A percentile compares a stretch with the other conserved stretches of the same genome.
These are phyloP conservation scores for Fusarium sp. DNA, from an alignment of 2,329 filamentous ascomycete species.

Conservation along the genomic window DNA sequence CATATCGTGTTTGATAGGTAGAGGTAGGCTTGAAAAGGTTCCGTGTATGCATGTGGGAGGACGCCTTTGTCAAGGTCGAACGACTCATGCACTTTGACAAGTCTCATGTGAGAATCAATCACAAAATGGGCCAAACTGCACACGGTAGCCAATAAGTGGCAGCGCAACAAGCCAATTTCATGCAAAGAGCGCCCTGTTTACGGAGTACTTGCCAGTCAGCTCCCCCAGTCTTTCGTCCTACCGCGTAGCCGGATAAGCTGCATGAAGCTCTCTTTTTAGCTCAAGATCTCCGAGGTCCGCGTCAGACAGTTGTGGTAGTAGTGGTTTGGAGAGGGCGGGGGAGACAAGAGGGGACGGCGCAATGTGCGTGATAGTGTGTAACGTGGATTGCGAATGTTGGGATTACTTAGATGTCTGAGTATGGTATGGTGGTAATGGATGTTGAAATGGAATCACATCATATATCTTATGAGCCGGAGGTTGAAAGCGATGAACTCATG, in stretches of 20 bases:
- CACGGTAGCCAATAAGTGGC: not conserved
- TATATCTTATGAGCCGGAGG: not conserved
- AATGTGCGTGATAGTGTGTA: slow-evolving; percentile 18
- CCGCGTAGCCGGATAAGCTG: slow-evolving; percentile 21
- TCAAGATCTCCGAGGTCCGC: slow-evolving; percentile 16
- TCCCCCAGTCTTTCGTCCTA: not conserved
- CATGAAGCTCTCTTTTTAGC: slow-evolving; percentile 18
- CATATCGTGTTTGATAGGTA: not conserved
- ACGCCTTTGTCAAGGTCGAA: not conserved
- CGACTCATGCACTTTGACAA: slow-evolving; percentile 3
- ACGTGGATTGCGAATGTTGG: not conserved
- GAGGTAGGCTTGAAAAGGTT: not conserved
- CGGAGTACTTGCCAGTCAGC: not conserved
- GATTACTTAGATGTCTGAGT: not conserved
- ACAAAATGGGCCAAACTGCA: not conserved
- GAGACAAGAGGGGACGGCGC: not conserved
- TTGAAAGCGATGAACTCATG: not conserved
- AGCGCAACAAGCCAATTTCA: not conserved
- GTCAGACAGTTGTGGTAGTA: slow-evolving; percentile 12
- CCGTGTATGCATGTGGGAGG: not conserved
- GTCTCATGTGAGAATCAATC: not conserved
- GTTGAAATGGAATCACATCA: not conserved
- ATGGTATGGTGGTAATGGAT: not conserved
- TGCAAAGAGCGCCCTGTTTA: not conserved
- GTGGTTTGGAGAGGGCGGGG: slow-evolving; percentile 16